Percentiles rank a stretch among this genome's conserved stretches.
Conservation (phyloP, 441 rosid genomes). For the Brassica hybrid region DNA sequence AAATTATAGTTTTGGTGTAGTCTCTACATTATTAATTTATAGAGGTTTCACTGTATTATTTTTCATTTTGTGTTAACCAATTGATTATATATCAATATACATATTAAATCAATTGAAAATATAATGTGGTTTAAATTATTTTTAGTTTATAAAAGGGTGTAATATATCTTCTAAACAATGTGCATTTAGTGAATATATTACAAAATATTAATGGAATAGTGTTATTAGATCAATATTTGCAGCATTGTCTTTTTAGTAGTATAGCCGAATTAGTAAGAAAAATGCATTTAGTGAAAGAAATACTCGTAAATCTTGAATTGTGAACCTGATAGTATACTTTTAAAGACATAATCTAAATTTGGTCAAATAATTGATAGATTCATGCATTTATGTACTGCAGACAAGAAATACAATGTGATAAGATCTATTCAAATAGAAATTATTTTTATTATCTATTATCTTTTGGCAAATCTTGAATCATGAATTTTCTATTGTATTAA, state of each 20-base stretch:
- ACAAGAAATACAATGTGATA: slow-evolving; percentile 9
- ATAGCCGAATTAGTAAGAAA: not conserved
- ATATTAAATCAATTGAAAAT: not conserved
- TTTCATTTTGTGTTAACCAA: not conserved
- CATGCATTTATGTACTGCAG: not conserved
- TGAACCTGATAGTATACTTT: not conserved
- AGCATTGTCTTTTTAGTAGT: not conserved
- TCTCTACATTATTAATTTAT: too few species aligned
- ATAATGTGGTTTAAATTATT: not conserved
- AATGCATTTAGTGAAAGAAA: not conserved
- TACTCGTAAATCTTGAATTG: not conserved
- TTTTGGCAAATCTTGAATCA: not conserved
- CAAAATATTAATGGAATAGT: not conserved
- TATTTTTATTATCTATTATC: not conserved
- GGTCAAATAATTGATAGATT: not conserved
- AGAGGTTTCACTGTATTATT: not conserved
- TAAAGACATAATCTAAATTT: not conserved
- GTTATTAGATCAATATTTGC: not conserved
- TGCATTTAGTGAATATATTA: not conserved
- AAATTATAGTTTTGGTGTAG: too few species aligned
- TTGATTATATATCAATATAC: not conserved
- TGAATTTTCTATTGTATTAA: not conserved
- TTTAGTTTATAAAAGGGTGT: not conserved
- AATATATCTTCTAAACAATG: not conserved
- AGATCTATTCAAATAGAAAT: not conserved